Base-by-base conservation (phyloP, 768 basidiomycete genomes). In the Suillus lakei region DNA sequence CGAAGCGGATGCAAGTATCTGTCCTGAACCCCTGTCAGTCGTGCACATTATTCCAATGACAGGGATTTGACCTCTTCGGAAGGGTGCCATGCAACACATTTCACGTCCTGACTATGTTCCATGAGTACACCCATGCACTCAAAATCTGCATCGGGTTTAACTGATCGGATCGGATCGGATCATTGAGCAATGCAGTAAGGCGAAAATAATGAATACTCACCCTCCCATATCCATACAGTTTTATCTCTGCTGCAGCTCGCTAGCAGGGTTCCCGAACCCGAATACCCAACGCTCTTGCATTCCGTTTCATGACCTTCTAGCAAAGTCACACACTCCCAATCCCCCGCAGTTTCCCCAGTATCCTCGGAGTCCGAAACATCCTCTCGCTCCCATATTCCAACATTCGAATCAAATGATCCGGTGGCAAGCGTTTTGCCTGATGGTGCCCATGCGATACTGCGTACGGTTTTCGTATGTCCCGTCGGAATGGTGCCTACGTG, bases 211-310 rank as follows among this genome's bases (percentile, higher is more conserved):
- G 41, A 28, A 39, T 28, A 71, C 80, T 71, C 73, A 91, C 96
- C 95, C 84, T 98, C 97, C 97, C 98, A 99, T 41, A 99, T 86
- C 98, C 98, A 99, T 0, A 99, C 96, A 6, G 95, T 94, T 81
- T 99, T 99, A 80, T 99, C 98, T 65, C 98, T 83, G 69, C 93
- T 92, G 74, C 96, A 98, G 67, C 91, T 96, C 10, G 97, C 98
- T n/a, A 99, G 82, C 30, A 98, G 77, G 3, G 85, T 89, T 59
- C 76, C 90, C n/a, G 88, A 86, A 41, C 81, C 80, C 13, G 91
- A 94, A 77, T 91, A 98, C 4, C 88, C 91, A 0, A 96, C 92
- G 63, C 90, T 85, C 81, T 99, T 99, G 81, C 96, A 98, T 75
- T 99, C 97, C 12, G 90, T 96, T 74, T 98, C 97, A 74, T 98